Base-by-base conservation (phyloP, 768 basidiomycete species). In the Lactarius indigo region DNA sequence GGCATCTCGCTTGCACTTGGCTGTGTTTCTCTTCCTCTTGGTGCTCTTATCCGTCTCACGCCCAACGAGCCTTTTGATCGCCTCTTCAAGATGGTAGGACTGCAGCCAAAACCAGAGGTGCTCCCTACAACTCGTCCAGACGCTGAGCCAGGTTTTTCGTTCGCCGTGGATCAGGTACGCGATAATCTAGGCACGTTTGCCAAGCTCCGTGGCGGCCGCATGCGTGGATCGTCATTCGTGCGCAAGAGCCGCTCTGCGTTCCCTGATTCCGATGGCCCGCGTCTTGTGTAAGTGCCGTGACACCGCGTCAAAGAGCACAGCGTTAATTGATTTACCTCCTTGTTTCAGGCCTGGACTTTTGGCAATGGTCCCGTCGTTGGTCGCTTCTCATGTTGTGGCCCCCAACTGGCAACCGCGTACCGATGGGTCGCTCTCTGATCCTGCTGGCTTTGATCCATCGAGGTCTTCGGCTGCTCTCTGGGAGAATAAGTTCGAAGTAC, bases 1-100 rank as follows among this genome's bases (percentile, higher is more conserved):
- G 95, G 87, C 61, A 92, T 98, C 70, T 91, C 92, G 0, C 79
- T 99, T 44, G 89, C 93, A 58, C 83, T 98, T 39, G 97, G 96
- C 41, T 68, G 89, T 52, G 85, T 94, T 57, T 89, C 97, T 12
- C 86, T 98, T 55, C 97, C 96, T 5, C 82, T 96, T 72, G 97
- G 94, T 61, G 88, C 81, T 42, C 73, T 94, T 68, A 83, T 96
- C 66, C 92, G 96, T 52, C 77, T 87, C 26, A 75, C 96, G 33
- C 96, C 96, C 57, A 94, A 90, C 72, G 83, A 73, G 39, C 92
- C 93, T 0, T 87, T 94, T 73, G 90, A 92, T 71, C 82, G 78
- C 20, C 59, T 88, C 68, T 81, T 90, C 70, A 78, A 84, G 72
- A 74, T 75, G 63, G 26, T 86, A 18, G 82, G 83, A 15, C 77